Base-by-base conservation (phyloP, 2,329 filamentous ascomycete species). In the Fusarium acutatum region DNA sequence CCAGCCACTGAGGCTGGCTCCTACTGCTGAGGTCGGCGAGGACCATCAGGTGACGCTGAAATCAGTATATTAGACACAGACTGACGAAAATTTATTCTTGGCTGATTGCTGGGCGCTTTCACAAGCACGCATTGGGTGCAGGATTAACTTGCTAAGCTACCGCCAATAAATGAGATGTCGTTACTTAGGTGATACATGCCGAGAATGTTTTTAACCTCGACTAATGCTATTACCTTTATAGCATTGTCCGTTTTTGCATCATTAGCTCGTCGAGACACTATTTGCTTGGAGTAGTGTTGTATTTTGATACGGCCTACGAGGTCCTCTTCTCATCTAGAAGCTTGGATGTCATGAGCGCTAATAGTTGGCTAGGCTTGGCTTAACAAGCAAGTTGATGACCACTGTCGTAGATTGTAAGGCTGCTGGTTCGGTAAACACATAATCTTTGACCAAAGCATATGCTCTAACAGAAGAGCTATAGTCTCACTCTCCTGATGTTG, bases 141-240 rank as follows among this genome's bases (percentile, higher is more conserved):
- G 38, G 14, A 24, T 17, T 10, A 17, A 41, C 14, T 10, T 24
- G 8, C 22, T 24, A 17, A 24, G 13, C 22, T 17, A 24, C 40
- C 40, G 8, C 1, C n/a, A 24, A 24, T 24, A 10, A 11, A 41
- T 6, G 1, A 41, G 14, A 24, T 41, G 14, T 24, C 13, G 7
- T n/a, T 41, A 5, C 13, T 40, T 15, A n/a, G 38, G 7, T 40
- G 7, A 40, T n/a, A 40, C 7, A 41, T n/a, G 13, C 22, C 15
- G 22, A 41, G 22, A n/a, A 41, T 4, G 6, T 24, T 17, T 15
- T 15, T 0, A 24, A 15, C 0, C 22, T 1, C 7, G 22, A 41
- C 14, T 10, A 10, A 10, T n/a, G 5, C 5, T n/a, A 18, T 34
- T 20, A 6, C 9, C 4, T 37, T 37, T n/a, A 15, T 5, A 7